Evolutionary conservation across 306 rosid species (phyloP).

Genomic region (Acacia acuminata): DNA sequence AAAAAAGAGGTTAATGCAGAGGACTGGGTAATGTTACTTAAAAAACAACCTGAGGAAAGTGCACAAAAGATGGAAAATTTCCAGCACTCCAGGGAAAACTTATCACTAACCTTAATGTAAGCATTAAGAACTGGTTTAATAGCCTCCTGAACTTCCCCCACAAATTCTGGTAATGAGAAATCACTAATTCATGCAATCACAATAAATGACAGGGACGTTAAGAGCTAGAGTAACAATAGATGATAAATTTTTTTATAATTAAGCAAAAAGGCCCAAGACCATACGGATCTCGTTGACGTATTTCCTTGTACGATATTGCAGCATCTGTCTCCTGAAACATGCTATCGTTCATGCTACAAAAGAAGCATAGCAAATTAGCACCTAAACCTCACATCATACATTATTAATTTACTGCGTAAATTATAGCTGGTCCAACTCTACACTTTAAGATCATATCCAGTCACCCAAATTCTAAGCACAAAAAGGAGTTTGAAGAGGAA

Average conservation of each 20-base stretch:
- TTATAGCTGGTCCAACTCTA: slow-evolving; percentile 13
- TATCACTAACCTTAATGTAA: slow-evolving; percentile 60
- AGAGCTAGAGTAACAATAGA: slow-evolving; percentile 24
- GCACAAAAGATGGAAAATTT: slow-evolving; percentile 2
- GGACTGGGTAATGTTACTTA: background rate
- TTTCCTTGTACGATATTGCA: slow-evolving; percentile 87
- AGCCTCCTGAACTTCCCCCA: slow-evolving; percentile 81
- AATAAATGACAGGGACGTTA: slow-evolving; percentile 27
- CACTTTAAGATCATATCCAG: background rate
- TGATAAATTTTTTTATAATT: slow-evolving; percentile 16
- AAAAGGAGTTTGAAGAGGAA: slow-evolving; percentile 7
- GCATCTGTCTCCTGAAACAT: slow-evolving; percentile 90
- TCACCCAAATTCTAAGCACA: slow-evolving; percentile 21
- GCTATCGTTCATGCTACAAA: slow-evolving; percentile 77
- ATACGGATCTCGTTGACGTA: slow-evolving; percentile 87
- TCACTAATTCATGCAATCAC: slow-evolving; percentile 46
- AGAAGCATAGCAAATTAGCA: slow-evolving; percentile 28
- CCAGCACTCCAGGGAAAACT: background rate
- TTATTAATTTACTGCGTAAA: slow-evolving; percentile 3
- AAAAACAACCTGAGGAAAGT: background rate
- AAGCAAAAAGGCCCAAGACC: slow-evolving; percentile 34
- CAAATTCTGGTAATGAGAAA: slow-evolving; percentile 85
- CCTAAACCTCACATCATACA: slow-evolving; percentile 16
- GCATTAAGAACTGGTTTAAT: slow-evolving; percentile 88
- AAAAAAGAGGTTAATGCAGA: background rate